Evolutionary conservation across 805 yeast genomes (phyloP).

Genomic region (Schwanniomyces polymorphus): DNA sequence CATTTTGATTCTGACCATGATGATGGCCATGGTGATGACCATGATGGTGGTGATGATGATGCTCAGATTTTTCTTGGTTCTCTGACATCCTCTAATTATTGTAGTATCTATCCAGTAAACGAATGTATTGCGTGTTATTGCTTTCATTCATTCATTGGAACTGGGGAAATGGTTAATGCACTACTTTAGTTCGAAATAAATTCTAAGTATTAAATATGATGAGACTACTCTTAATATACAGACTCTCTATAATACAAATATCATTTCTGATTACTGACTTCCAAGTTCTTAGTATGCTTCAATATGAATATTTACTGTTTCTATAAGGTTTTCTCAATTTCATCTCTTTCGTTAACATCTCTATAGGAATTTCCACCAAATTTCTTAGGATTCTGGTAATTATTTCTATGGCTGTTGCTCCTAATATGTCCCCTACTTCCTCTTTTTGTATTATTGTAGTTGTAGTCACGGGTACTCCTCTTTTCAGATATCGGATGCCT

Average conservation of each 20-base stretch:
- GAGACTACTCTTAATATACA: too few relatives aligned
- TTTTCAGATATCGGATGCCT: neutral
- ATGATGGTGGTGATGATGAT: slow-evolving; percentile 14
- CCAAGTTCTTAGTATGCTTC: too few relatives aligned
- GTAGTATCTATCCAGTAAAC: neutral
- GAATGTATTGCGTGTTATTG: neutral
- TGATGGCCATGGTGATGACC: slow-evolving; percentile 21
- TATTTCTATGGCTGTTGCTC: neutral
- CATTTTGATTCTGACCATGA: slow-evolving; percentile 14
- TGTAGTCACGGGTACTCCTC: neutral
- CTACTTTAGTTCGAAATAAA: neutral
- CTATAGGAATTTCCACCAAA: neutral
- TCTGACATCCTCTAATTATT: slow-evolving; percentile 7
- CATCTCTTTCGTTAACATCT: neutral
- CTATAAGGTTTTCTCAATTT: neutral
- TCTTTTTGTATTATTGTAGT: neutral
- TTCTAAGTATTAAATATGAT: too few relatives aligned
- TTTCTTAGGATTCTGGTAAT: neutral
- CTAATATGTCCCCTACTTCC: neutral
- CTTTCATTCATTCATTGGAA: neutral
- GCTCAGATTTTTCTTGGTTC: slow-evolving; percentile 6
- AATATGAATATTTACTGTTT: too few relatives aligned
- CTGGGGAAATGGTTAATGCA: neutral
- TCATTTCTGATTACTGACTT: too few relatives aligned
- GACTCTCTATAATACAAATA: too few relatives aligned